Evolutionary conservation across 495 filamentous ascomycete species (phyloP).

Genomic region (Xylaria grammica): DNA sequence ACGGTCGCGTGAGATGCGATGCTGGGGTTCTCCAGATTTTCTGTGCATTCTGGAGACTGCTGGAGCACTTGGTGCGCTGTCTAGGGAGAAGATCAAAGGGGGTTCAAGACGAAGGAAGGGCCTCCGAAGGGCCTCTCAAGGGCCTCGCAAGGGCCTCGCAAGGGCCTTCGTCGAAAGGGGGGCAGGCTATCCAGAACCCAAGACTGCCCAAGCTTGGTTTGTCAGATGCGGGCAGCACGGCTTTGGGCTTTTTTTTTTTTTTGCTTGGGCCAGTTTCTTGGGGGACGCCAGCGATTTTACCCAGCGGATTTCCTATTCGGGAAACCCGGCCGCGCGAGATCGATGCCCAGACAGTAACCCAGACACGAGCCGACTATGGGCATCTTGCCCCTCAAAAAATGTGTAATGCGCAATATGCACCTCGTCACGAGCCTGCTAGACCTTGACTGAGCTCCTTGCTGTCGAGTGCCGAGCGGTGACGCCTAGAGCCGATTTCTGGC

Average conservation of each 20-base stretch:
- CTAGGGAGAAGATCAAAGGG: neutral
- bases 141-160: too few relatives aligned
- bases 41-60: neutral
- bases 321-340: slow-evolving; percentile 28
- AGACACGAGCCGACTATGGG: neutral
- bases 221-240: slow-evolving; percentile 12
- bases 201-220: too few relatives aligned
- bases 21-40: slow-evolving; percentile 10
- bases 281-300: slow-evolving; percentile 32
- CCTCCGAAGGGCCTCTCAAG: too few relatives aligned
- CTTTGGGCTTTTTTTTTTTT: too few relatives aligned
- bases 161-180: too few relatives aligned
- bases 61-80: neutral
- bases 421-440: slow-evolving; percentile 12
- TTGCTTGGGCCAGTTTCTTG: too few relatives aligned
- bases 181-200: too few relatives aligned
- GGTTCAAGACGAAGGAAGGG: slow-evolving; percentile 11
- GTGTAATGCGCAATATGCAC: neutral
- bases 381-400: slow-evolving; percentile 7
- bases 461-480: neutral
- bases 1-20: slow-evolving; percentile 11
- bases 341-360: neutral
- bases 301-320: slow-evolving; percentile 36
- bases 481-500: slow-evolving; percentile 8
- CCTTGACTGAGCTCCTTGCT: slow-evolving; percentile 2